These are phyloP conservation scores for Pythium periplocum DNA, from an alignment of 352 stramenopile species.

Conservation along the genomic window DNA sequence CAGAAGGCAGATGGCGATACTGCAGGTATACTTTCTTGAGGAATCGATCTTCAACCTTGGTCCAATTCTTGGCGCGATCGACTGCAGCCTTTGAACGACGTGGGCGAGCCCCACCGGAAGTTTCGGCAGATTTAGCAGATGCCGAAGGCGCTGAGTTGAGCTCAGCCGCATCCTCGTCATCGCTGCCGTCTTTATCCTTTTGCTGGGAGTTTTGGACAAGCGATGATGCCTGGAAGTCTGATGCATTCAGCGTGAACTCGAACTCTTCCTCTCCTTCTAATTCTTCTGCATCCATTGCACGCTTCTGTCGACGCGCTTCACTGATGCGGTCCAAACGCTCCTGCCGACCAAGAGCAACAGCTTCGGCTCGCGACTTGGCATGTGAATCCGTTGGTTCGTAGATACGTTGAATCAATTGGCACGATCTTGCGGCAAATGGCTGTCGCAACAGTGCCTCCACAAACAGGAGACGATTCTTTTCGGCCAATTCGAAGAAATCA, in stretches of 20 bases:
- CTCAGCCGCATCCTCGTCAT: slow-evolving; percentile 18
- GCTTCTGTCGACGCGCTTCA: slow-evolving; percentile 60
- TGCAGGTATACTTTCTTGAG: slow-evolving; percentile 74
- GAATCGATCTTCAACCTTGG: slow-evolving; percentile 76
- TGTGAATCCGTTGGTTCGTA: slow-evolving; percentile 69
- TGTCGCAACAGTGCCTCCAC: slow-evolving; percentile 72
- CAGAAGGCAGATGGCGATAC: slow-evolving; percentile 74
- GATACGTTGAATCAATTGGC: slow-evolving; percentile 64
- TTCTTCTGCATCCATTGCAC: slow-evolving; percentile 67
- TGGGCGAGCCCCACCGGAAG: slow-evolving; percentile 18
- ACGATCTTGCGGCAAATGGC: slow-evolving; percentile 60
- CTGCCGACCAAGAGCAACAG: slow-evolving; percentile 56
- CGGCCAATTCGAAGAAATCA: slow-evolving; percentile 72
- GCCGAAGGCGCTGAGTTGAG: slow-evolving; percentile 16
- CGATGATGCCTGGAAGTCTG: slow-evolving; percentile 56
- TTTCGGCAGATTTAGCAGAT: slow-evolving; percentile 8
- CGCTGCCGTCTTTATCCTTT: neutral
- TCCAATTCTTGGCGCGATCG: slow-evolving; percentile 77
- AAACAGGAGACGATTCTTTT: slow-evolving; percentile 80
- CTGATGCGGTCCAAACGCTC: slow-evolving; percentile 51
- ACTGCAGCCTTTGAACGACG: slow-evolving; percentile 18
- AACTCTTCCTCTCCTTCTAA: slow-evolving; percentile 80
- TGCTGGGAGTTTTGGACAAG: slow-evolving; percentile 21
- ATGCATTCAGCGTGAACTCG: slow-evolving; percentile 54
- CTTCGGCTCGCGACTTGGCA: slow-evolving; percentile 52